A percentile compares a stretch with the other conserved stretches of the same genome.
Conservation (phyloP, 352 stramenopile species). For the Phytopythium ostracodes region DNA sequence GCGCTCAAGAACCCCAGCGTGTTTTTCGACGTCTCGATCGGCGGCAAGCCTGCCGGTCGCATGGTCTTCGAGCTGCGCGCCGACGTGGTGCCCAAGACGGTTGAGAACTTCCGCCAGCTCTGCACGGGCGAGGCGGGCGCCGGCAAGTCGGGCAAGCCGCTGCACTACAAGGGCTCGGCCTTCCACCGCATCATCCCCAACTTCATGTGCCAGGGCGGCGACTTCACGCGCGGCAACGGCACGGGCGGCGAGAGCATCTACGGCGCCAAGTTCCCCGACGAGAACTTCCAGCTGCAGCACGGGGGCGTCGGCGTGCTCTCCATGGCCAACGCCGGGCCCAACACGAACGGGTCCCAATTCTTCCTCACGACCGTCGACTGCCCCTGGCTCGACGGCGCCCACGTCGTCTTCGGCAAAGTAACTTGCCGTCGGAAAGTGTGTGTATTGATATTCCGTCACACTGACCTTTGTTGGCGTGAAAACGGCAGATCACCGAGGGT, state of each 20-base stretch:
- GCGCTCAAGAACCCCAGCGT: slow-evolving; percentile 83
- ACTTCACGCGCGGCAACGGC: slow-evolving; percentile 94
- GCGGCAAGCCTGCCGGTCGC: slow-evolving; percentile 76
- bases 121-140: slow-evolving; percentile 97
- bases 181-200: slow-evolving; percentile 94
- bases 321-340: slow-evolving; percentile 96
- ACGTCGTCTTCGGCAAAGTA: slow-evolving; percentile 94
- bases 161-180: slow-evolving; percentile 86
- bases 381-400: slow-evolving; percentile 84
- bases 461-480: not conserved
- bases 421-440: not conserved
- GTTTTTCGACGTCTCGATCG: slow-evolving; percentile 98
- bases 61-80: slow-evolving; percentile 91
- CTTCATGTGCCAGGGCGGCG: slow-evolving; percentile 96
- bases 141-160: slow-evolving; percentile 67
- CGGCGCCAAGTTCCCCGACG: slow-evolving; percentile 92
- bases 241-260: slow-evolving; percentile 93
- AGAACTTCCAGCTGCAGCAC: slow-evolving; percentile 96
- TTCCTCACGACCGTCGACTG: slow-evolving; percentile 95
- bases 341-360: slow-evolving; percentile 99
- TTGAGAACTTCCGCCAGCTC: slow-evolving; percentile 97
- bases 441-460: not conserved
- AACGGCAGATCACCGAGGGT: slow-evolving; percentile 77
- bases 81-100: slow-evolving; percentile 97
- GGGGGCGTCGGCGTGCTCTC: slow-evolving; percentile 86